Evolutionary conservation across 2,329 filamentous ascomycete species (phyloP), one percentile per base, ranked within the genome.

Genomic region (Stachybotrys chlorohalonatus): DNA sequence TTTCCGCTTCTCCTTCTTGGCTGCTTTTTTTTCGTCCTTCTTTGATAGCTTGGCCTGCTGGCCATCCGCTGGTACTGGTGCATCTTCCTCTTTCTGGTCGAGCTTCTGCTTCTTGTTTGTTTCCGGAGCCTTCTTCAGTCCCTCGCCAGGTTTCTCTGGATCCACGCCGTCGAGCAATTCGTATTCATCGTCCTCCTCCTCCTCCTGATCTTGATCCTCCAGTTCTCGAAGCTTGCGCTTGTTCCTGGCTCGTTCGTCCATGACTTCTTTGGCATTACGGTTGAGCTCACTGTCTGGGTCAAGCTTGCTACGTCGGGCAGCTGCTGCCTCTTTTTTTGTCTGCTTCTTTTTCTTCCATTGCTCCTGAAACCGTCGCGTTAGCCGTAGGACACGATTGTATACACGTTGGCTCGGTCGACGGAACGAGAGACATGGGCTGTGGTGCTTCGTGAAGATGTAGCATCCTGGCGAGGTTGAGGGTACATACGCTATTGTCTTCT

Each of bases 331-430:
- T 70, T 90, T 88, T 69, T 95, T 96, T 52, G 90, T 93, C 74
- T 97, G 92, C 77, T 97, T 97, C 75, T 94, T 95, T 67, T 87
- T 87, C 70, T 85, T 69, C 90, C 91, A 95, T 85, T 96, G 90
- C 64, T 94, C 88, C 90, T 39, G 47, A 8, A 42, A 24, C 24
- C 24, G 24, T 4, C 24, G 24, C 15, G 50, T 65, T 59, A 66
- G 62, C 51, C 52, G 24, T 24, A 24, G 24, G 24, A 24, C 24
- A 24, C 24, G 24, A 24, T 24, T 24, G 24, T 24, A 24, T 2
- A 24, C 2, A 24, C 4, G 24, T 2, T 24, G 24, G 24, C 24
- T 24, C 8, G 6, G 8, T 13, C 2, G 54, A 52, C 52, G 53
- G 51, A 24, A 56, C 51, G 46, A 53, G 47, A 54, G 49, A 51